A percentile compares a stretch with the other conserved stretches of the same genome.
These are phyloP conservation scores for Helianthus tuberosus DNA, from an alignment of 129 eudicot genomes.

Conservation along the genomic window DNA sequence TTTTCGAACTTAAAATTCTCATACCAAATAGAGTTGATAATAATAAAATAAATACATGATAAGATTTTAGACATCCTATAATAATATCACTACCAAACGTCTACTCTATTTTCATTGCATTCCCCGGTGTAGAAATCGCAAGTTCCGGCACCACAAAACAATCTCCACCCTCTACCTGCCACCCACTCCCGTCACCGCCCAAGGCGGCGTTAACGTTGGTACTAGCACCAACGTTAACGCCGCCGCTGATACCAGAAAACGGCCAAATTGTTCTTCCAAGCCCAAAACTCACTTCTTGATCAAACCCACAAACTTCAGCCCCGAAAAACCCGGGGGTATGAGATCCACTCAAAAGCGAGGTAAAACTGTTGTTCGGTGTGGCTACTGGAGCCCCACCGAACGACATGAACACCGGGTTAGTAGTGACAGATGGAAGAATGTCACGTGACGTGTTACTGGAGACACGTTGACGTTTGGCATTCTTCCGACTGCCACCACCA, in stretches of 20 bases:
- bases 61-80: neutral
- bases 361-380: slow-evolving; percentile 42
- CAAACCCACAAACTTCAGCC: slow-evolving; percentile 45
- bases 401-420: slow-evolving; percentile 24
- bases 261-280: slow-evolving; percentile 63
- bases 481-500: slow-evolving; percentile 35
- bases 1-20: neutral
- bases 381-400: slow-evolving; percentile 15
- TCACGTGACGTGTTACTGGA: neutral
- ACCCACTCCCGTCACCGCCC: slow-evolving; percentile 25
- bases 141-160: slow-evolving; percentile 46
- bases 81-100: neutral
- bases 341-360: slow-evolving; percentile 47
- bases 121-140: slow-evolving; percentile 44
- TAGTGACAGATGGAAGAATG: slow-evolving; percentile 1
- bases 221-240: slow-evolving; percentile 26
- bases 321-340: slow-evolving; percentile 40
- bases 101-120: slow-evolving; percentile 25
- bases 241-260: slow-evolving; percentile 36
- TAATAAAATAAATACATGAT: neutral
- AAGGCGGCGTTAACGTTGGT: neutral
- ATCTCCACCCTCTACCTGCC: slow-evolving; percentile 43
- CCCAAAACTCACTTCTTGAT: slow-evolving; percentile 51
- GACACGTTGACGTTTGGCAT: slow-evolving; percentile 23
- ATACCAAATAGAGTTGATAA: neutral